Conservation (phyloP, 495 filamentous ascomycete genomes). For the Oleoguttula mirabilis region DNA sequence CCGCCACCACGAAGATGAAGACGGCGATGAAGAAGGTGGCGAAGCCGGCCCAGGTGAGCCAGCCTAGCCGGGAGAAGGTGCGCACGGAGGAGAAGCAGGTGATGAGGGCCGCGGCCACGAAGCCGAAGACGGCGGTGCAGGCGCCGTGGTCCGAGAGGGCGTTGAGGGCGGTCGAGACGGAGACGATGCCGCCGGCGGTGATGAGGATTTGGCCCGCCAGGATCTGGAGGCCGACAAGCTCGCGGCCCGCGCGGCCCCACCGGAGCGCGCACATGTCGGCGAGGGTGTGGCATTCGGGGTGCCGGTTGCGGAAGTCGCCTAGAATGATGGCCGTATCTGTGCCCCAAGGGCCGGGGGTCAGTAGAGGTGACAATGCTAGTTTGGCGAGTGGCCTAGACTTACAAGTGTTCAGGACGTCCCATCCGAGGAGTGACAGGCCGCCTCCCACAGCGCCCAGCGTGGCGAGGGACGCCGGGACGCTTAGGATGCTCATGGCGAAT, state of each 20-base stretch:
- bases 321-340: constrained; percentile 5
- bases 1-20: constrained; percentile 12
- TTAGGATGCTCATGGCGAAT: constrained; percentile 5
- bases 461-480: not conserved
- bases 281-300: constrained; percentile 13
- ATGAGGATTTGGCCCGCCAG: constrained; percentile 30
- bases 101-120: constrained; percentile 28
- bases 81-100: constrained; percentile 30
- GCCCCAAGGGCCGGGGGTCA: constrained; percentile 1
- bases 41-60: constrained; percentile 34
- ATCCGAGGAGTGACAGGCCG: constrained; percentile 1
- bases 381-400: not conserved
- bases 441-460: constrained; percentile 2
- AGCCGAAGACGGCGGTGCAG: constrained; percentile 28
- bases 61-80: constrained; percentile 32
- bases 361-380: not conserved
- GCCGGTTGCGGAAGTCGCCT: constrained; percentile 8
- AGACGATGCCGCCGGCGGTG: constrained; percentile 27
- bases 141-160: constrained; percentile 14
- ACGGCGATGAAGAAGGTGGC: constrained; percentile 29
- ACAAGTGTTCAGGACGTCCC: constrained; percentile 4
- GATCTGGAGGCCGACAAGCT: constrained; percentile 9
- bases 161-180: constrained; percentile 12
- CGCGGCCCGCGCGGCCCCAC: constrained; percentile 10
- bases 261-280: constrained; percentile 8